Base-by-base conservation (phyloP, 2,329 filamentous ascomycete genomes). In the Madurella mycetomatis region DNA sequence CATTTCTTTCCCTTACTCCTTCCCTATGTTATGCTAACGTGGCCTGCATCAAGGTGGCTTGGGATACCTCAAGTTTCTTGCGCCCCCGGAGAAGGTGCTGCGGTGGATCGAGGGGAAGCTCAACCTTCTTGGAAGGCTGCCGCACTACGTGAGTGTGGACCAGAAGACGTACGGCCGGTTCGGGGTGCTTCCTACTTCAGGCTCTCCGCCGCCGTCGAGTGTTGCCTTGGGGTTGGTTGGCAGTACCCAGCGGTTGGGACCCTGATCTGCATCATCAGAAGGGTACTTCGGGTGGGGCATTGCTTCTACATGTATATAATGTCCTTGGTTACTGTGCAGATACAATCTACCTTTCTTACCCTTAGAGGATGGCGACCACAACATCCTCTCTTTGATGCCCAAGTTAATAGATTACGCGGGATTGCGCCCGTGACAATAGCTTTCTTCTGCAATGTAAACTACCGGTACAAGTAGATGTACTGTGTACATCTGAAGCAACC, bases 121-220 rank as follows among this genome's bases (percentile, higher is more conserved):
- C 56, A 94, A 95, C 66, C 78, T 97, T 9, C 77, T 96, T 18
- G 88, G 85, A 17, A 80, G 90, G 55, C 73, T 97, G 25, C 92
- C 92, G 43, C 90, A 95, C 72, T 97, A 96, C 66, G 87, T 97
- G 46, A 95, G 89, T 53, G 86, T 96, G 15, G 92, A 97, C 66
- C 92, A 96, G 72, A 96, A 96, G 78, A 96, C 90, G 5, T 96
- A 92, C 66, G 92, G 92, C 8, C 81, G 92, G 50, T 96, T 95
- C 65, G 92, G 92, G 1, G 88, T 96, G 13, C 75, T 97, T 53
- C 92, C 92, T 2, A 79, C 83, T 1, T 76, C 65, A 1, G 57
- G 52, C 60, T 66, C 66, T 41, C 68, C 70, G 51, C 67, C 71
- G 16, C 64, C 70, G 37, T 67, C 72, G 7, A 73, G 75, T 58